Evolutionary conservation across 106 monocot species (phyloP), one percentile per base, ranked within the genome.

Genomic region (Allium fistulosum): DNA sequence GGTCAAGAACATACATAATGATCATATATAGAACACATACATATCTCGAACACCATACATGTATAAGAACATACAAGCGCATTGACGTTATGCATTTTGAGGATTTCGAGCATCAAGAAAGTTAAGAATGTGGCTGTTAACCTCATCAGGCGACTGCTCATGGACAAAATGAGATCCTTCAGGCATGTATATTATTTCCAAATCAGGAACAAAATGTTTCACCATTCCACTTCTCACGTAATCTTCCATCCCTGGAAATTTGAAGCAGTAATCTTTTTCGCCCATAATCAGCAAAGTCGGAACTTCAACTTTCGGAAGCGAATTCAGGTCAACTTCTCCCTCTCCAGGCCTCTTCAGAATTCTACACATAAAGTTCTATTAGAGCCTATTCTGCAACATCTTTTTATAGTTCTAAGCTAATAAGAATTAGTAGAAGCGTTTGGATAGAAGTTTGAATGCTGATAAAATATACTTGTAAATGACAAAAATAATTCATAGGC

Each of bases 151-250:
- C 6, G 15, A 62, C 46, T 62, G 62, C 62, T 62, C 62, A 14
- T 62, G 62, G 15, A 87, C 77, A 59, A 87, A 83, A 80, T 87
- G 87, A 28, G 74, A 62, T 28, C 82, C 87, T 50, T 87, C 82
- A 2, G 80, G 67, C 2, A 87, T 62, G 64, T 63, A 72, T 49
- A 59, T 49, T 12, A 71, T 26, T 53, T 80, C 80, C 67, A 75
- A 65, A 26, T 80, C 53, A 17, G 80, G 75, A 5, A 76, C 71
- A 15, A 45, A 80, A 9, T 68, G 12, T 13, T 72, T 76, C 13
- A 76, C 28, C 55, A 8, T 17, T 45, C 71, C 80, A 18, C 71
- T 56, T 67, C 61, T 67, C 9, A 72, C 15, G 48, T 76, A 71
- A 10, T 80, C 52, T 56, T 57, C 60, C 17, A 66, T 71, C 0